Evolutionary conservation across 163 green algal genomes (phyloP), one percentile per base, ranked within the genome.

Genomic region (Chloroidium sp.): DNA sequence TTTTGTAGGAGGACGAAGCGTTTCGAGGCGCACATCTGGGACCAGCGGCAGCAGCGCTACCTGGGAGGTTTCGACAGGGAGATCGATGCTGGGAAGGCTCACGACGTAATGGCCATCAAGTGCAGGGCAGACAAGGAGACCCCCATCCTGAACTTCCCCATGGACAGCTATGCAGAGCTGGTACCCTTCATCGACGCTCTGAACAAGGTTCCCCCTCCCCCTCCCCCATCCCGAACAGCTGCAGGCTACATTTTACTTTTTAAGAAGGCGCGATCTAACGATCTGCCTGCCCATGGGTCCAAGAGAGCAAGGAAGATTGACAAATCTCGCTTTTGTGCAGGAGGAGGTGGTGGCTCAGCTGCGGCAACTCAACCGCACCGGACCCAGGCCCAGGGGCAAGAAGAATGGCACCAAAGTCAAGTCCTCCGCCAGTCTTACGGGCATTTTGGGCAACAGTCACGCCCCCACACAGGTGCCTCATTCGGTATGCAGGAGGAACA

Each of bases 21-120:
- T n/a, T 91, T 82, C 69, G 88, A 92, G 79, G 88, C 88, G 2
- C 90, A 94, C 83, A 89, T 93, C 75, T 93, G 90, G 88, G 77
- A 90, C 74, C n/a, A 74, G 1, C 89, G 88, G 76, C 89, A 90
- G 74, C 93, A 94, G 77, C 61, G 94, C 61, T 91, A 91, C 78
- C 80, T 92, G 36, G 91, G 91, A 3, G 89, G 89, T 72, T 94
- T 93, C 74, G 89, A 93, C 61, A 77, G 77, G 12, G 90, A 94
- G 79, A 80, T 86, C 6, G 81, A 92, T 64, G 90, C 90, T 59
- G 76, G 62, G 62, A 10, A 75, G 61, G 82, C 82, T 8, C 82
- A 86, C 75, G 82, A 86, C 68, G 61, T 86, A 2, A 86, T 86
- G 82, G 82, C 78, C 12, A 62, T 81, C 36, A 86, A 85, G 80